Evolutionary conservation across 495 filamentous ascomycete species (phyloP).

Genomic region (Barbatosphaeria neglecta): DNA sequence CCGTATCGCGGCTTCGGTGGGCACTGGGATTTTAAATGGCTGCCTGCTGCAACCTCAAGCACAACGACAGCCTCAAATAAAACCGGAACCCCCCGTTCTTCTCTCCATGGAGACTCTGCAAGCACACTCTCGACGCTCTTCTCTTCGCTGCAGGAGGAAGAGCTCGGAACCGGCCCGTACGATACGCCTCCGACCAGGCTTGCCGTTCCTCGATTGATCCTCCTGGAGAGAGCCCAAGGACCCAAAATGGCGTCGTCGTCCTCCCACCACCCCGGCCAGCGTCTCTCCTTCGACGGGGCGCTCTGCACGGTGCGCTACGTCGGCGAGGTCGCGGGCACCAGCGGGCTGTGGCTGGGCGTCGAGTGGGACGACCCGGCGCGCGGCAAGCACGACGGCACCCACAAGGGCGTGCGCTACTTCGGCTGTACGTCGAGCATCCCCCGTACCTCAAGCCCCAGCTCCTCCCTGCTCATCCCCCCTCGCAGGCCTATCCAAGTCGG

Average conservation of each 20-base stretch:
- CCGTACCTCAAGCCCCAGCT: no score
- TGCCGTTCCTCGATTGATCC: no score
- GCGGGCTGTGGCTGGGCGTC: constrained; percentile 81
- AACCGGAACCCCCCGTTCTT: no score
- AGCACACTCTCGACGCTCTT: no score
- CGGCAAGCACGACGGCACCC: constrained; percentile 82
- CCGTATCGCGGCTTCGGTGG: neutral
- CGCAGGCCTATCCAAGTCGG: constrained; percentile 53
- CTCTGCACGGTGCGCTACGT: constrained; percentile 78
- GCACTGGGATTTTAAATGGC: neutral
- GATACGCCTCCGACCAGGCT: no score
- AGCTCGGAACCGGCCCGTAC: no score
- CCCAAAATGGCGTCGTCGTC: constrained; percentile 6
- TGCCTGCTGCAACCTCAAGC: constrained; percentile 4
- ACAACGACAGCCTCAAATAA: neutral
- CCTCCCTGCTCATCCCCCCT: no score
- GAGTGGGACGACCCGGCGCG: constrained; percentile 85
- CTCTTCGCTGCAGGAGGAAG: no score
- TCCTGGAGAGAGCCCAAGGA: no score
- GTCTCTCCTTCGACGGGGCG: constrained; percentile 62
- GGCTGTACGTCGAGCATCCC: constrained; percentile 45
- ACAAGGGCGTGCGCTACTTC: constrained; percentile 73
- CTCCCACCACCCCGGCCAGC: constrained; percentile 50
- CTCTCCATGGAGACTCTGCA: neutral
- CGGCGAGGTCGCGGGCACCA: constrained; percentile 63